These are phyloP conservation scores for Candolleomyces efflorescens DNA, from an alignment of 768 basidiomycete genomes.

Conservation along the genomic window DNA sequence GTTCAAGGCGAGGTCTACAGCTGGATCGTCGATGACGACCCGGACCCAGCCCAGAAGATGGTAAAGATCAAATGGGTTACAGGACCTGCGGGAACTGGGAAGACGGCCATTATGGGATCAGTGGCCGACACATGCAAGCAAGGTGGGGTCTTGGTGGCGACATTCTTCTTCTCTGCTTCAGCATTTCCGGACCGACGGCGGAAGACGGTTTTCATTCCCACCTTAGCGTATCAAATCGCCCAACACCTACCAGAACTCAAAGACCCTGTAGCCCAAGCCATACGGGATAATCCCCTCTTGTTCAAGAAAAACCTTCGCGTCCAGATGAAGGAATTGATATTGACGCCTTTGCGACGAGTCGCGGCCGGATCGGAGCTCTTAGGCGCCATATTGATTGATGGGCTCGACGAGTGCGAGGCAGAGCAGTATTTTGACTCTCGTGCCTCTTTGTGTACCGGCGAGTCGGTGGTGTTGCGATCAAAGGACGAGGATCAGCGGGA, in stretches of 20 bases:
- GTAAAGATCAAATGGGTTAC: too few species aligned
- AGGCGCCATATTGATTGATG: slow-evolving; percentile 6
- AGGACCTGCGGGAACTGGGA: too few species aligned
- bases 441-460: too few species aligned
- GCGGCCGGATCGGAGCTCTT: background rate
- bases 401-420: slow-evolving; percentile 10
- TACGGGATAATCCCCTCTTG: background rate
- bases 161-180: slow-evolving; percentile 10
- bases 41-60: too few species aligned
- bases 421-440: too few species aligned
- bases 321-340: background rate
- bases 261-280: background rate
- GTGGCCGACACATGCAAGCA: background rate
- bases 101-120: too few species aligned
- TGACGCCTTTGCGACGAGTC: background rate
- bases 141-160: background rate
- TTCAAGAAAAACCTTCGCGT: background rate
- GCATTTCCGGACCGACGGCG: background rate
- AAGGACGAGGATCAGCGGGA: background rate
- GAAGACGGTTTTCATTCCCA: background rate
- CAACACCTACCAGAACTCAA: background rate
- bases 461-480: background rate
- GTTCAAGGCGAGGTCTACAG: slow-evolving; percentile 4
- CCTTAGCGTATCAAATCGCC: background rate
- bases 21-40: slow-evolving; percentile 1